Conservation (phyloP, 2,329 filamentous ascomycete species). For the Fusarium sarcochroum region DNA sequence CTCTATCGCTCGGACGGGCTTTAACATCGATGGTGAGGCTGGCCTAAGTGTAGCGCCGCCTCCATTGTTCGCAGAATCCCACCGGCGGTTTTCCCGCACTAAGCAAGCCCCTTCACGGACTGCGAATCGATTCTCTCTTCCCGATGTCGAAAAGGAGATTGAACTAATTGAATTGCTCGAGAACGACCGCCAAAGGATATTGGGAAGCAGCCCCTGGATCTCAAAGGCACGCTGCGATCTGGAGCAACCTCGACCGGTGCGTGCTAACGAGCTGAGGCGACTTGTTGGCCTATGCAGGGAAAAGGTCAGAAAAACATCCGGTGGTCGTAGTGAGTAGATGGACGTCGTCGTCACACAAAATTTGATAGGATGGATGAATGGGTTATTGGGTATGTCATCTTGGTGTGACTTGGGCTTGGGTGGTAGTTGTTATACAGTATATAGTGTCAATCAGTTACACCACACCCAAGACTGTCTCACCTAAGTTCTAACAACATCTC, state of each 20-base stretch:
- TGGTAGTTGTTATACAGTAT: constrained; percentile 31
- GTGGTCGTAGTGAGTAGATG: constrained; percentile 33
- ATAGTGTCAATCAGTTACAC: constrained; percentile 18
- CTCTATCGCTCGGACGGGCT: constrained; percentile 16
- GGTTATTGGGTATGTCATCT: constrained; percentile 19
- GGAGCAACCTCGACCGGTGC: constrained; percentile 52
- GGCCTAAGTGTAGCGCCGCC: constrained; percentile 8
- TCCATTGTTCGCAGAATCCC: constrained; percentile 17
- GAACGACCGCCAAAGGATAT: constrained; percentile 27
- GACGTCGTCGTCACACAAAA: constrained; percentile 6
- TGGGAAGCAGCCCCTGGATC: constrained; percentile 42
- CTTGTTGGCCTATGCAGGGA: constrained; percentile 51
- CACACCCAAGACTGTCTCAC: neutral
- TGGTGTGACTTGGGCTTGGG: constrained; percentile 21
- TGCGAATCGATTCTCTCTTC: constrained; percentile 17
- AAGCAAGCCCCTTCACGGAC: constrained; percentile 3
- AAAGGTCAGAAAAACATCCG: constrained; percentile 42
- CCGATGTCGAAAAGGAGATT: constrained; percentile 3
- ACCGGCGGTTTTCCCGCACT: constrained; percentile 8
- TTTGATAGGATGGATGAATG: neutral
- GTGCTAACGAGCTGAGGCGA: constrained; percentile 50
- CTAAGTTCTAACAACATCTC: neutral
- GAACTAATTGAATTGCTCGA: constrained; percentile 6
- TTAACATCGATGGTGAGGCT: constrained; percentile 45
- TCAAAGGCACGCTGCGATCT: constrained; percentile 49